Conservation (phyloP, 2,329 filamentous ascomycete species). For the Lecanicillium sp. region DNA sequence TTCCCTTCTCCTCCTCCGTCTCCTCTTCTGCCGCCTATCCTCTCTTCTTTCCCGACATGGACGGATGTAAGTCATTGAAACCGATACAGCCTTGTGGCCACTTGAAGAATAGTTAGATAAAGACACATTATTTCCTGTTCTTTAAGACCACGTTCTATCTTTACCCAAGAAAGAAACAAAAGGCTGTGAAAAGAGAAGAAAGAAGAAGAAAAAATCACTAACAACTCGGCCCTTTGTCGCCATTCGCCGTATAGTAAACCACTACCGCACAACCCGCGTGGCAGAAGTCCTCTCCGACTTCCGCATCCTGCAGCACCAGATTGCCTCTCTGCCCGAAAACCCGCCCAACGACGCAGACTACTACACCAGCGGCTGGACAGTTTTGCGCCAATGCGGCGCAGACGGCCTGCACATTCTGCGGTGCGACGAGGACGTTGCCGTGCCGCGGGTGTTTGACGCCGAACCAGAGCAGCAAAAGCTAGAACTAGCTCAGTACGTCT, state of each 20-base stretch:
- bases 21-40: too few relatives aligned
- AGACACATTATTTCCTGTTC: too few relatives aligned
- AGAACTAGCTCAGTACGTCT: conserved; percentile 52
- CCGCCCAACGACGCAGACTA: conserved; percentile 49
- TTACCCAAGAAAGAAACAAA: too few relatives aligned
- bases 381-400: conserved; percentile 51
- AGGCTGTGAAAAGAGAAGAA: too few relatives aligned
- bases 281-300: conserved; percentile 56
- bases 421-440: conserved; percentile 52
- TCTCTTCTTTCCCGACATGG: too few relatives aligned
- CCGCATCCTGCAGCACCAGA: conserved; percentile 52
- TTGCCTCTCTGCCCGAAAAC: conserved; percentile 47
- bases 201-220: too few relatives aligned
- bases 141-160: too few relatives aligned
- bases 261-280: conserved; percentile 49
- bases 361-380: conserved; percentile 55
- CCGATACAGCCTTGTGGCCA: too few relatives aligned
- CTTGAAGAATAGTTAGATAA: too few relatives aligned
- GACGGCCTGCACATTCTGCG: conserved; percentile 59
- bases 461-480: conserved; percentile 53
- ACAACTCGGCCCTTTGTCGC: neutral
- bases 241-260: conserved; percentile 41
- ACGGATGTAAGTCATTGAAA: too few relatives aligned
- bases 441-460: conserved; percentile 44
- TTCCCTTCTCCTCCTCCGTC: too few relatives aligned